Percentiles rank a stretch among this genome's conserved stretches.
These are phyloP conservation scores for Podaxis carcinomalis DNA, from an alignment of 768 basidiomycete species.

Conservation along the genomic window DNA sequence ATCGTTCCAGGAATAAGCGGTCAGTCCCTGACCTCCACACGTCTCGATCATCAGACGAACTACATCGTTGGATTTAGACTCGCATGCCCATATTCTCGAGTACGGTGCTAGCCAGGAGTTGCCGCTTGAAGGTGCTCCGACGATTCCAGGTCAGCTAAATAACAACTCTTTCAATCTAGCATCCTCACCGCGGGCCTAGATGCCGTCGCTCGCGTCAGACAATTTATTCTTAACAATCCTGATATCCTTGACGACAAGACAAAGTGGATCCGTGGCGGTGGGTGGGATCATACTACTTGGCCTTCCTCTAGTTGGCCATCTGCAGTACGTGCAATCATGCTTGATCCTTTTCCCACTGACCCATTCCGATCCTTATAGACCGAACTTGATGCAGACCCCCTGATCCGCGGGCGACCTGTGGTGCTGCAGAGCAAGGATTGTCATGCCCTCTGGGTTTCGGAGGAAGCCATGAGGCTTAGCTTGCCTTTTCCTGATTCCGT, in stretches of 20 bases:
- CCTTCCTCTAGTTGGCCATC: constrained; percentile 57
- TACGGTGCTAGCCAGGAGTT: constrained; percentile 67
- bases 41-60: background rate
- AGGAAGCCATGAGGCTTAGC: constrained; percentile 51
- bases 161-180: background rate
- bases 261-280: constrained; percentile 72
- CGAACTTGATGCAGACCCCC: constrained; percentile 66
- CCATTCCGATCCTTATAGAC: constrained; percentile 34
- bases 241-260: constrained; percentile 53
- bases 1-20: constrained; percentile 72
- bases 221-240: constrained; percentile 55
- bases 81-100: constrained; percentile 75
- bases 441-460: constrained; percentile 86
- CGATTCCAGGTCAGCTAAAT: constrained; percentile 44
- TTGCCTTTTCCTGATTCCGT: constrained; percentile 61
- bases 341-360: background rate
- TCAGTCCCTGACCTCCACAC: constrained; percentile 27
- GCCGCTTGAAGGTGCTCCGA: constrained; percentile 58
- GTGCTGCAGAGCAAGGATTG: constrained; percentile 83
- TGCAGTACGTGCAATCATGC: constrained; percentile 39
- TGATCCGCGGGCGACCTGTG: constrained; percentile 66
- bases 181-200: constrained; percentile 31
- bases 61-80: constrained; percentile 42
- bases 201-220: constrained; percentile 55
- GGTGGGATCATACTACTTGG: constrained; percentile 92